Percentiles rank a stretch among this genome's conserved stretches.
These are phyloP conservation scores for Nicotiana noctiflora DNA, from an alignment of 257 asterid genomes.

Conservation along the genomic window DNA sequence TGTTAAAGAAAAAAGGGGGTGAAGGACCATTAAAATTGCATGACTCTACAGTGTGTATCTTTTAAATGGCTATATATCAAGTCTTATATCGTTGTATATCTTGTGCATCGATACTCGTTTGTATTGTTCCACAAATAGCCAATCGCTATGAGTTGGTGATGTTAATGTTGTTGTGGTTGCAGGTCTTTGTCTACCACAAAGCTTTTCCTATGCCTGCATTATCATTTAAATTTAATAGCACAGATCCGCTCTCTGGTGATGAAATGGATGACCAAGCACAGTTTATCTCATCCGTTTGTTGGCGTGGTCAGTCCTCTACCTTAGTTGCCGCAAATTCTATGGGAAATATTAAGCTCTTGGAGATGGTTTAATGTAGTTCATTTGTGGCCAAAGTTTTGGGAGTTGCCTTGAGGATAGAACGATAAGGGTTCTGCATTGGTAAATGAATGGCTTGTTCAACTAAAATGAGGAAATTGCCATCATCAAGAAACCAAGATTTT, in stretches of 20 bases:
- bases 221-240: constrained; percentile 60
- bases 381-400: neutral
- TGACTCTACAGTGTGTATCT: neutral
- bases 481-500: constrained; percentile 15
- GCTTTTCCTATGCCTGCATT: constrained; percentile 82
- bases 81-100: neutral
- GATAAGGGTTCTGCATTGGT: neutral
- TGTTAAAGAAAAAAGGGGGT: neutral
- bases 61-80: neutral
- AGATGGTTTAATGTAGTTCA: constrained; percentile 56
- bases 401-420: neutral
- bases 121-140: neutral
- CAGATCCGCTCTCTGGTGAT: constrained; percentile 61
- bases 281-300: constrained; percentile 89
- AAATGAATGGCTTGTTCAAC: neutral
- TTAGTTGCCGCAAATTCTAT: constrained; percentile 91
- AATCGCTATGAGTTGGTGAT: neutral
- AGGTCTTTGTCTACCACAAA: constrained; percentile 91
- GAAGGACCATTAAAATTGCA: neutral
- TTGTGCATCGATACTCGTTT: neutral
- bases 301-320: constrained; percentile 87
- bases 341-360: constrained; percentile 89
- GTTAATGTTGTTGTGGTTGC: neutral
- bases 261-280: constrained; percentile 69
- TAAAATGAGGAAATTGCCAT: neutral